Conservation (phyloP, 805 yeast species). For the Wickerhamia fluorescens region DNA sequence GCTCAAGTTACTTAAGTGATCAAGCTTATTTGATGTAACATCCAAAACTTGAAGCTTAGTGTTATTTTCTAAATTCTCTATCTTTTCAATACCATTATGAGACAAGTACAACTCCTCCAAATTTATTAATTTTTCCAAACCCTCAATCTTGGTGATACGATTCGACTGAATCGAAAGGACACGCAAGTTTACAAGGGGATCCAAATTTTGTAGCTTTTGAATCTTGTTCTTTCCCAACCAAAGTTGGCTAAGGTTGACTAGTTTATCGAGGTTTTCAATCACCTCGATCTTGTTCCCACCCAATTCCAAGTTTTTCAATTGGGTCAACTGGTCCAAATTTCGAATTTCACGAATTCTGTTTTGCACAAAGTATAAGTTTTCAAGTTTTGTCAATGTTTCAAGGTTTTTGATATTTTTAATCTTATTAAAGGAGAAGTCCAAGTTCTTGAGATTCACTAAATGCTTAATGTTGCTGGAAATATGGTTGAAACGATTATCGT, state of each 20-base stretch:
- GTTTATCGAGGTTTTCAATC: slow-evolving; percentile 50
- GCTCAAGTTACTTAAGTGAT: slow-evolving; percentile 52
- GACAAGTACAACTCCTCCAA: slow-evolving; percentile 85
- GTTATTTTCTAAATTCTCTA: slow-evolving; percentile 75
- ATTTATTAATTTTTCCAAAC: slow-evolving; percentile 61
- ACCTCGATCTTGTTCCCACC: slow-evolving; percentile 77
- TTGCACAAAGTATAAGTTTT: slow-evolving; percentile 78
- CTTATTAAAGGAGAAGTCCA: slow-evolving; percentile 87
- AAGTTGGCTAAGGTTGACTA: slow-evolving; percentile 59
- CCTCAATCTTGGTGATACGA: slow-evolving; percentile 69
- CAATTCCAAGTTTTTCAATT: slow-evolving; percentile 67
- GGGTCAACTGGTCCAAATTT: slow-evolving; percentile 49
- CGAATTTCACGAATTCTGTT: slow-evolving; percentile 73
- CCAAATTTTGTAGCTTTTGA: slow-evolving; percentile 53
- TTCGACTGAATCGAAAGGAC: slow-evolving; percentile 88
- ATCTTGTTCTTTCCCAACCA: slow-evolving; percentile 93
- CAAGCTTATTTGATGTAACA: slow-evolving; percentile 67
- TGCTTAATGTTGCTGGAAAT: slow-evolving; percentile 65
- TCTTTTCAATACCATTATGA: slow-evolving; percentile 66
- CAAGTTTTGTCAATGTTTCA: slow-evolving; percentile 52
- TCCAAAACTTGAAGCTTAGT: slow-evolving; percentile 66
- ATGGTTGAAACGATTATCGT: slow-evolving; percentile 87
- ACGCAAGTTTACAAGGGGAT: slow-evolving; percentile 51
- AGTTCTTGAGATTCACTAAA: slow-evolving; percentile 45
- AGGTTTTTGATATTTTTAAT: slow-evolving; percentile 80